Evolutionary conservation across 2,329 filamentous ascomycete genomes (phyloP).

Genomic region (Cephalotrichum gorgonifer): DNA sequence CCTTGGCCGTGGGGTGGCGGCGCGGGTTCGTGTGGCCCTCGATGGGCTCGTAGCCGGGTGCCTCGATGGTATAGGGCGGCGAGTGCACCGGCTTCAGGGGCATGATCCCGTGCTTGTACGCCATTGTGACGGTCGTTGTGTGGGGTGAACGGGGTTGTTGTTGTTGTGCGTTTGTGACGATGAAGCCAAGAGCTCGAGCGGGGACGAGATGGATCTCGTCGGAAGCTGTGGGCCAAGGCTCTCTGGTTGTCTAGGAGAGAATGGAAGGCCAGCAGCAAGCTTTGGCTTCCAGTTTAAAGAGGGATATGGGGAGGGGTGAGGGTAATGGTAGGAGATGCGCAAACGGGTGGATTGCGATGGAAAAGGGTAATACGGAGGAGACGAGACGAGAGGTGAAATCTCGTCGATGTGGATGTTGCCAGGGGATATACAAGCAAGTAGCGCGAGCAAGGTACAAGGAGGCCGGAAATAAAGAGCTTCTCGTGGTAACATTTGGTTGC

Average conservation of each 20-base stretch:
- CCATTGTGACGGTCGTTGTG: slow-evolving; percentile 14
- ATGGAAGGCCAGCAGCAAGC: neutral
- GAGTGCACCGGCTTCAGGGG: slow-evolving; percentile 52
- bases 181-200: neutral
- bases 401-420: neutral
- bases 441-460: too few species aligned
- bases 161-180: neutral
- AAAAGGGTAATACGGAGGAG: neutral
- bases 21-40: slow-evolving; percentile 79
- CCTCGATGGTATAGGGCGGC: slow-evolving; percentile 67
- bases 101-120: slow-evolving; percentile 32
- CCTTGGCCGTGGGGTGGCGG: slow-evolving; percentile 59
- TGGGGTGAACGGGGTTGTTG: neutral
- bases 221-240: neutral
- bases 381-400: neutral
- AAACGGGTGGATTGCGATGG: neutral
- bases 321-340: neutral
- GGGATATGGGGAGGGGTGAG: neutral
- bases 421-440: neutral
- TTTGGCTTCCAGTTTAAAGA: neutral
- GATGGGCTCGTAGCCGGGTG: slow-evolving; percentile 54
- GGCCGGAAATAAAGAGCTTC: neutral
- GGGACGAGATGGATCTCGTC: neutral
- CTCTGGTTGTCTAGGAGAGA: neutral
- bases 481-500: neutral